Evolutionary conservation across 352 stramenopile genomes (phyloP), one percentile per base, ranked within the genome.

Genomic region (Phytophthora colocasiae): DNA sequence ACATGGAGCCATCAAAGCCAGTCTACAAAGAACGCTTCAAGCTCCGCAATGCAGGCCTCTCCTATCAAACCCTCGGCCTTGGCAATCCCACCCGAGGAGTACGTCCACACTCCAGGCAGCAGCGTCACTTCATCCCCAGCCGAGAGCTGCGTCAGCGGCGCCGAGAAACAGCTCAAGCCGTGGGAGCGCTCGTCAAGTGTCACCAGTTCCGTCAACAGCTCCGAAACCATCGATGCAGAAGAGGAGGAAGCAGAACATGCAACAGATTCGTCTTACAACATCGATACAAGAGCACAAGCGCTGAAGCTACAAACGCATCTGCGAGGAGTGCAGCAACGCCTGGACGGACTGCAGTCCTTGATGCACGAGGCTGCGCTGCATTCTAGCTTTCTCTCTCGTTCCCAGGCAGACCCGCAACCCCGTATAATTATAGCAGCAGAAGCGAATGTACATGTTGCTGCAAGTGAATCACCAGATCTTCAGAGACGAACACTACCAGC

Each of bases 281-380:
- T 8, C 2, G 51, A 47, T 11, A 34, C 14, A 44, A 48, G 5
- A n/a, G 38, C 14, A 8, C 19, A 51, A 19, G 22, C 43, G 31
- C 34, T 51, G 2, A 48, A 27, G 31, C 59, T 78, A 51, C 60
- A 72, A 38, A 54, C 29, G 43, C 66, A 69, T 14, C 32, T 78
- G 47, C 61, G 45, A 58, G 43, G 32, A 15, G 72, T 78, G 66
- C 60, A 69, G 36, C 49, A 49, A 22, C 59, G 61, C 4, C 17
- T 75, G 10, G 14, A 61, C 27, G 59, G 38, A 54, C 50, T 75
- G 22, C 69, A 77, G 38, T 36, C 24, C n/a, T 11, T 74, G 45
- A 40, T 75, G 31, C 44, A 59, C 32, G 32, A 71, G 26, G 66
- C 57, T 6, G 29, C 15, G 27, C 41, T 58, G 32, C 40, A 64